phyloP scores from a whole-genome alignment of 345 rosid species.

The Dipteronia dyeriana region DNA sequence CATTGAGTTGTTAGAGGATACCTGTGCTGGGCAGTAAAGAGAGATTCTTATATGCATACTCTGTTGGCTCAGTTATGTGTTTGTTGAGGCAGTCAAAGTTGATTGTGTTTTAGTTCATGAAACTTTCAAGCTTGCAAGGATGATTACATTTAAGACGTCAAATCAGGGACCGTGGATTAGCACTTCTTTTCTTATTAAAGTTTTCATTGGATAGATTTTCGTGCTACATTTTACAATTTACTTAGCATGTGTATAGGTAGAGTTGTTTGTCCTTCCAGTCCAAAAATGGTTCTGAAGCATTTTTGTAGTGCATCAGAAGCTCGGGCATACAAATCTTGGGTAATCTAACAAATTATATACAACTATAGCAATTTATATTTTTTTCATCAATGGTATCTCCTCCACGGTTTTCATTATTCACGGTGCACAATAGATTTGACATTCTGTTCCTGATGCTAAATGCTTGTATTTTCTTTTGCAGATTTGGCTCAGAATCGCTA shows the following conservation, averaged over 20 bases:
- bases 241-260: not conserved
- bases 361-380: not conserved
- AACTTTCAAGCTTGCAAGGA: not conserved
- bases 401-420: not conserved
- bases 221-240: too few relatives aligned
- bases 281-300: not conserved
- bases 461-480: conserved; percentile 33
- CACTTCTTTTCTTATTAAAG: too few relatives aligned
- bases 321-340: not conserved
- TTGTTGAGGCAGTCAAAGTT: not conserved
- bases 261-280: not conserved
- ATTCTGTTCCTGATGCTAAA: conserved; percentile 13
- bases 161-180: not conserved
- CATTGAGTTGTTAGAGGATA: not conserved
- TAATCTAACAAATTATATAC: not conserved
- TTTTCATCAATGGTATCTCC: not conserved
- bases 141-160: too few relatives aligned
- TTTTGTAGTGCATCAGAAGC: not conserved
- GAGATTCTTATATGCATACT: not conserved
- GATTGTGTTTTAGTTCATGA: not conserved
- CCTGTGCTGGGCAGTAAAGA: not conserved
- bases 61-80: not conserved
- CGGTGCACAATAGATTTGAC: not conserved
- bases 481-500: conserved; percentile 98
- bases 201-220: too few relatives aligned